Conservation (phyloP, 2,329 filamentous ascomycete genomes). For the Penicillium sp. region DNA sequence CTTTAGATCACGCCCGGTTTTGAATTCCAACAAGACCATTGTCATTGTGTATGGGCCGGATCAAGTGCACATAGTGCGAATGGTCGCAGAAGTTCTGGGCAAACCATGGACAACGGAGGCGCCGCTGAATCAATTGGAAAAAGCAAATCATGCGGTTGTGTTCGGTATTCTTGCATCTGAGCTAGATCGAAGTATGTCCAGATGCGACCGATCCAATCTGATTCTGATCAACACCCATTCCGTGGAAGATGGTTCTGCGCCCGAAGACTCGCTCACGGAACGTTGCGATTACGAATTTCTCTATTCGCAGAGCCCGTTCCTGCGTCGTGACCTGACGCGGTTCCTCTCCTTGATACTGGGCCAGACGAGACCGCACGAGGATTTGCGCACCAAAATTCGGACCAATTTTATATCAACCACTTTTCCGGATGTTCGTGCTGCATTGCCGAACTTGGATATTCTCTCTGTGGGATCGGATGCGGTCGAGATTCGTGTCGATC, state of each 20-base stretch:
- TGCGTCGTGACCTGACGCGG: constrained; percentile 67
- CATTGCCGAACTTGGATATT: constrained; percentile 78
- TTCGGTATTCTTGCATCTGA: constrained; percentile 58
- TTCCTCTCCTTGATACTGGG: constrained; percentile 75
- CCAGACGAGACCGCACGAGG: constrained; percentile 70
- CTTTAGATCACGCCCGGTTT: neutral
- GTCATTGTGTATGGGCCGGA: constrained; percentile 64
- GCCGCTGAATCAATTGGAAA: constrained; percentile 51
- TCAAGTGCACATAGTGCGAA: constrained; percentile 66
- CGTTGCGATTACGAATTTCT: constrained; percentile 81
- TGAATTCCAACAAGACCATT: constrained; percentile 33
- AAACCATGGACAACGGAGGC: constrained; percentile 60
- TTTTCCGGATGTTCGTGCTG: constrained; percentile 76
- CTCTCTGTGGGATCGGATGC: constrained; percentile 80
- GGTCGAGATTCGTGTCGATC: constrained; percentile 76
- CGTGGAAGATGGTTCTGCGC: constrained; percentile 63
- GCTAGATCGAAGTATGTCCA: constrained; percentile 53
- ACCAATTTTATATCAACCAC: constrained; percentile 85
- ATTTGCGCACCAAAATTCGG: constrained; percentile 62
- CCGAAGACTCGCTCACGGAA: constrained; percentile 59
- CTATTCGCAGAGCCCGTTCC: constrained; percentile 66
- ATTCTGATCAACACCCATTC: constrained; percentile 72
- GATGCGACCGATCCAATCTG: constrained; percentile 54
- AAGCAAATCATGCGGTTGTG: constrained; percentile 57
- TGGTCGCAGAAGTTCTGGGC: constrained; percentile 73